phyloP scores from a whole-genome alignment of 225 moss, liverwort and hornwort species.

The Anthoceros angustus region DNA sequence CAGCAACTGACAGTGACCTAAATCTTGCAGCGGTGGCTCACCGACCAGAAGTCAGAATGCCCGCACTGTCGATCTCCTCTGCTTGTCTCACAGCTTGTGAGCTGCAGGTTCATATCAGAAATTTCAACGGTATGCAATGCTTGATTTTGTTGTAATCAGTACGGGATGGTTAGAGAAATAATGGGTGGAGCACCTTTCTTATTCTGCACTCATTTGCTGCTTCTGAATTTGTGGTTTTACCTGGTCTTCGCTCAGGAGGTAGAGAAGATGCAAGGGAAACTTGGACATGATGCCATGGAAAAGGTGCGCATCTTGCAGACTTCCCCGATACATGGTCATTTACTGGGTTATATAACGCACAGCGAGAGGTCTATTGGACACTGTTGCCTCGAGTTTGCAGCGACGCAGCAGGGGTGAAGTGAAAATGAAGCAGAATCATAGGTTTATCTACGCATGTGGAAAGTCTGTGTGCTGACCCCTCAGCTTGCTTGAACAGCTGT shows the following conservation, averaged over 20 bases:
- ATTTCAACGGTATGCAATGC: slow-evolving; percentile 32
- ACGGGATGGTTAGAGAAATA: background rate
- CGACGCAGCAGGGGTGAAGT: too few relatives aligned
- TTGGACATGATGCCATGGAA: slow-evolving; percentile 37
- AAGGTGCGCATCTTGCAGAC: slow-evolving; percentile 21
- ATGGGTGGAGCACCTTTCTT: background rate
- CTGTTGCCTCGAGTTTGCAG: too few relatives aligned
- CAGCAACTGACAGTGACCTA: background rate
- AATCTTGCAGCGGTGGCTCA: slow-evolving; percentile 41
- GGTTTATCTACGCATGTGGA: too few relatives aligned
- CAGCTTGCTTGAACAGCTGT: slow-evolving; percentile 25
- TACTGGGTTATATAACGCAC: too few relatives aligned
- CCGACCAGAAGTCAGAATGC: slow-evolving; percentile 55
- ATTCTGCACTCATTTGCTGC: background rate
- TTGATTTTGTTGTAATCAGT: too few relatives aligned
- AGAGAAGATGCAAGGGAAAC: slow-evolving; percentile 52
- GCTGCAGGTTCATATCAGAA: slow-evolving; percentile 51
- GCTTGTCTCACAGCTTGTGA: slow-evolving; percentile 49
- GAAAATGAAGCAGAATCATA: too few relatives aligned
- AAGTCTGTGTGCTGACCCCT: background rate
- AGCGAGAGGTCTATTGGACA: too few relatives aligned
- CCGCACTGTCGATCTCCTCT: slow-evolving; percentile 52
- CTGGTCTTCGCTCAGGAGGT: slow-evolving; percentile 23
- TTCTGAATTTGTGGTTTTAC: background rate
- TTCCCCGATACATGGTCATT: background rate